Evolutionary conservation across 768 basidiomycete genomes (phyloP).

Genomic region (Royoungia palumana): DNA sequence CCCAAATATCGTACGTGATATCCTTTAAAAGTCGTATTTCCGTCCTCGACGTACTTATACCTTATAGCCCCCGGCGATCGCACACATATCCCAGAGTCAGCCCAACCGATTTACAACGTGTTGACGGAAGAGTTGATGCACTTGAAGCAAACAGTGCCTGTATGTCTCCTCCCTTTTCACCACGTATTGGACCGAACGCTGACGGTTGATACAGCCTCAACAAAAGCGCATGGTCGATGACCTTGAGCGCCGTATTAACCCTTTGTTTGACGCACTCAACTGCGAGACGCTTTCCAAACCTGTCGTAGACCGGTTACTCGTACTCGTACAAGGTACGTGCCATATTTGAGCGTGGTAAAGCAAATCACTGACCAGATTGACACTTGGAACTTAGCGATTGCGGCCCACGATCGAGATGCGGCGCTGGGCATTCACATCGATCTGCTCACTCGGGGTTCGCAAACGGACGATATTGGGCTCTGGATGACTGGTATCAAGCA

Average conservation of each 20-base stretch:
- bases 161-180: slow-evolving; percentile 36
- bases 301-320: slow-evolving; percentile 68
- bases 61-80: slow-evolving; percentile 81
- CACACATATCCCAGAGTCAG: slow-evolving; percentile 79
- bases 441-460: slow-evolving; percentile 73
- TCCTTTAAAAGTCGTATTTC: neutral
- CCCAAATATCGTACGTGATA: slow-evolving; percentile 59
- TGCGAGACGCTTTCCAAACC: slow-evolving; percentile 74
- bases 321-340: slow-evolving; percentile 64
- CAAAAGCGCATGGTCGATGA: slow-evolving; percentile 86
- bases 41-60: neutral
- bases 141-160: slow-evolving; percentile 73
- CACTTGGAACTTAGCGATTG: slow-evolving; percentile 59
- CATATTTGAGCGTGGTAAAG: neutral
- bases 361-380: neutral
- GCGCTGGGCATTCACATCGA: slow-evolving; percentile 85
- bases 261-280: slow-evolving; percentile 89
- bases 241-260: slow-evolving; percentile 79
- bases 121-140: slow-evolving; percentile 60
- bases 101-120: slow-evolving; percentile 61
- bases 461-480: slow-evolving; percentile 77
- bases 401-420: slow-evolving; percentile 67
- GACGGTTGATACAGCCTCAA: slow-evolving; percentile 49
- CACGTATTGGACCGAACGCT: neutral
- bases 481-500: slow-evolving; percentile 93